A percentile compares a stretch with the other conserved stretches of the same genome.
Evolutionary conservation across 1,284 basidiomycete species (phyloP).

Genomic region (Singerocomus rubriflavus): DNA sequence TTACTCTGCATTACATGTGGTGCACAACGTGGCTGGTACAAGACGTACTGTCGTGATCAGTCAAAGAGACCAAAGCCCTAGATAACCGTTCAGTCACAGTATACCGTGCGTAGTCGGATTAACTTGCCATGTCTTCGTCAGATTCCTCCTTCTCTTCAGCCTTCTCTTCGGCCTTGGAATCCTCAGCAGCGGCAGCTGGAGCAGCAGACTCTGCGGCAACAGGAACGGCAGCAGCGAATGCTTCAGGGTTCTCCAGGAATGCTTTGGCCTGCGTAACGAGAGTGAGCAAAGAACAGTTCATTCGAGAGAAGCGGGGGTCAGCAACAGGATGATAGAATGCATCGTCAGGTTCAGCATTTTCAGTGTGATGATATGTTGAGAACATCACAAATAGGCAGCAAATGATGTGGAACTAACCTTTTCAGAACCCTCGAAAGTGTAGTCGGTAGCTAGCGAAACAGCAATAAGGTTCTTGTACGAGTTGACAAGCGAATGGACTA

Average conservation of each 20-base stretch:
- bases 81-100: constrained; percentile 14
- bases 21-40: constrained; percentile 15
- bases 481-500: constrained; percentile 95
- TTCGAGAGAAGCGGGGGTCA: constrained; percentile 18
- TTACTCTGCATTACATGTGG: constrained; percentile 24
- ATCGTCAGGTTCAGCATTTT: constrained; percentile 73
- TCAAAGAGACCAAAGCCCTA: constrained; percentile 89
- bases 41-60: constrained; percentile 37
- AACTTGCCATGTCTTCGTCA: constrained; percentile 72
- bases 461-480: constrained; percentile 98
- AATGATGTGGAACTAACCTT: constrained; percentile 60
- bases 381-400: constrained; percentile 33
- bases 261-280: constrained; percentile 77
- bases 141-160: constrained; percentile 53
- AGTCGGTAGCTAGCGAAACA: constrained; percentile 90
- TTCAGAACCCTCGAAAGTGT: constrained; percentile 90
- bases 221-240: constrained; percentile 79
- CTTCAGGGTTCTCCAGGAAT: constrained; percentile 95
- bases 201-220: constrained; percentile 54
- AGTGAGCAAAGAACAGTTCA: constrained; percentile 25
- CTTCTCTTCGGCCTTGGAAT: constrained; percentile 76
- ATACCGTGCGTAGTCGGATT: background rate
- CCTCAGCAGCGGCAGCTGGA: constrained; percentile 44
- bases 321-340: constrained; percentile 35
- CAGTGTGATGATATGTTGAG: constrained; percentile 59